Conservation (phyloP, 768 basidiomycete genomes). For the Russula sp. region DNA sequence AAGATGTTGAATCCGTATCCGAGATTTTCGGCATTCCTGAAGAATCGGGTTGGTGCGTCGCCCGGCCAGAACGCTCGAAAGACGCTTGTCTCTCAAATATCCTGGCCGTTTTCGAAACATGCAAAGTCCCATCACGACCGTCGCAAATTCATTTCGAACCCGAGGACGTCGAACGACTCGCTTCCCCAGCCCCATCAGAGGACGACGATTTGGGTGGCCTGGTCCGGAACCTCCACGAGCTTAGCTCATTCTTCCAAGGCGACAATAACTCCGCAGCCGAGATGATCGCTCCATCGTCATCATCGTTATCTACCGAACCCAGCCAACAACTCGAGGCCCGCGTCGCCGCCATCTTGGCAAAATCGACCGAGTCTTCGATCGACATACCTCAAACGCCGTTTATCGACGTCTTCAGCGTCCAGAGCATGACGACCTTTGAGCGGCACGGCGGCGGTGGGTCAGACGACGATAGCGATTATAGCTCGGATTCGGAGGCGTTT, state of each 20-base stretch:
- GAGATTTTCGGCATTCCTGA: slow-evolving; percentile 80
- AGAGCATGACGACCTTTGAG: slow-evolving; percentile 33
- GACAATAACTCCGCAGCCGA: slow-evolving; percentile 28
- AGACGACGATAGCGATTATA: slow-evolving; percentile 37
- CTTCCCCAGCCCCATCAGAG: slow-evolving; percentile 36
- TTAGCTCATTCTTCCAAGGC: slow-evolving; percentile 70
- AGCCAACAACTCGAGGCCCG: slow-evolving; percentile 68
- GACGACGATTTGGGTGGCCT: slow-evolving; percentile 78
- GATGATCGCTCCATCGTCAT: slow-evolving; percentile 13
- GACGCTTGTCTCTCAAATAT: slow-evolving; percentile 72
- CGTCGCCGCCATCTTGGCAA: slow-evolving; percentile 78
- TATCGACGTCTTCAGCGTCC: slow-evolving; percentile 69
- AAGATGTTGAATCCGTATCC: slow-evolving; percentile 53
- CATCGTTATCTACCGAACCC: slow-evolving; percentile 40
- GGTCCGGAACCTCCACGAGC: slow-evolving; percentile 72
- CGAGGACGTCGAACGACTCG: slow-evolving; percentile 45
- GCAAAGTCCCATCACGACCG: slow-evolving; percentile 64
- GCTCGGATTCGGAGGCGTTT: slow-evolving; percentile 39
- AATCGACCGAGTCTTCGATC: slow-evolving; percentile 56
- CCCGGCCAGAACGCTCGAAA: slow-evolving; percentile 59
- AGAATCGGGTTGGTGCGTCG: slow-evolving; percentile 84
- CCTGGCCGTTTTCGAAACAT: slow-evolving; percentile 82
- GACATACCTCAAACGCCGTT: slow-evolving; percentile 79
- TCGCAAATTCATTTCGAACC: slow-evolving; percentile 73
- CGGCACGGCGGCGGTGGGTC: slow-evolving; percentile 25